Evolutionary conservation across 345 rosid genomes (phyloP).

Genomic region (Salix exigua): DNA sequence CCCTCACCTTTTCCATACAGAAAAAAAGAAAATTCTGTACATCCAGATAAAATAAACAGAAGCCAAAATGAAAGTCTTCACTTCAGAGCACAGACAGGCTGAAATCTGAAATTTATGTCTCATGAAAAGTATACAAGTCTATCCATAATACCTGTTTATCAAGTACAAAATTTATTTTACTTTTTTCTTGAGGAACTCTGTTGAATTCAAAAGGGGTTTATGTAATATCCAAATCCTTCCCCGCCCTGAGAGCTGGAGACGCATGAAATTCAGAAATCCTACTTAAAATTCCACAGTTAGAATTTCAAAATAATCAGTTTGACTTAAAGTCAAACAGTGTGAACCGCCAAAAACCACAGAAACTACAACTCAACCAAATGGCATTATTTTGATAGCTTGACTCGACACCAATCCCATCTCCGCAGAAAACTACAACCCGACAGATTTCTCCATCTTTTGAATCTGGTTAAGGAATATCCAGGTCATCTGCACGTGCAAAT

Average conservation of each 20-base stretch:
- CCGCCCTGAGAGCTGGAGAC: slow-evolving; percentile 6
- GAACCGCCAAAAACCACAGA: slow-evolving; percentile 17
- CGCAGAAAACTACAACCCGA: slow-evolving; percentile 43
- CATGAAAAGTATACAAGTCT: neutral
- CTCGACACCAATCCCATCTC: slow-evolving; percentile 1
- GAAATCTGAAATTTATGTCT: neutral
- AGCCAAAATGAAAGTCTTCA: neutral
- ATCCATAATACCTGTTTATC: neutral
- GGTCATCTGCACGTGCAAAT: slow-evolving; percentile 65
- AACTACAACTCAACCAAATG: slow-evolving; percentile 23
- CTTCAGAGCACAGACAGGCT: neutral
- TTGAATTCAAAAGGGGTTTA: neutral
- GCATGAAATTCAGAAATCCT: slow-evolving; percentile 15
- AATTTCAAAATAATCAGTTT: slow-evolving; percentile 14
- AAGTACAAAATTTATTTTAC: neutral
- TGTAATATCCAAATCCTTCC: slow-evolving; percentile 11
- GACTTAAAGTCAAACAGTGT: neutral
- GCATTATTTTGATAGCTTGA: slow-evolving; percentile 16
- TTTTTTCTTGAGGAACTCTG: neutral
- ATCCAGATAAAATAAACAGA: neutral
- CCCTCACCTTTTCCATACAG: too few species aligned
- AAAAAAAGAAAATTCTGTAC: too few species aligned
- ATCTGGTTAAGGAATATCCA: slow-evolving; percentile 98
- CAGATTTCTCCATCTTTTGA: slow-evolving; percentile 47
- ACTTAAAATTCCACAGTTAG: slow-evolving; percentile 17